Base-by-base conservation (phyloP, 2,329 filamentous ascomycete genomes). In the Aspergillus versicolor region DNA sequence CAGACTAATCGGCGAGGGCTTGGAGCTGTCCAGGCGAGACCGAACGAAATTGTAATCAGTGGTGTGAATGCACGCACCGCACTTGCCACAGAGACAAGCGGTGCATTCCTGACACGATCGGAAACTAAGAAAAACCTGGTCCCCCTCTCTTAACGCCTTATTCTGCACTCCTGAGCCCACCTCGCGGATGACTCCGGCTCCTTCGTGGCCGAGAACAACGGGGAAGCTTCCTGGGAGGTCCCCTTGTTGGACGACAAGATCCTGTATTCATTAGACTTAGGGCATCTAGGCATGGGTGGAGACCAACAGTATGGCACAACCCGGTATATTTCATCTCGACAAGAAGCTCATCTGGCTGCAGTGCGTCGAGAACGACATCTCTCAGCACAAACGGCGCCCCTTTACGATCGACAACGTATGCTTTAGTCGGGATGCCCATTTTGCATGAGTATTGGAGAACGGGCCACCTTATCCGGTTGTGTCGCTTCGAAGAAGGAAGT, bases 281-380 rank as follows among this genome's bases (percentile, higher is more conserved):
- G 13, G 21, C 19, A 19, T 19, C 19, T 19, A 42, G 5, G 4
- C 9, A 41, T 5, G 6, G 34, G 11, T 1, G 22, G 7, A 22
- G 30, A 52, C 63, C 34, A 59, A 70, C 68, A 21, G 66, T 70
- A 38, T 71, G 67, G 47, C 73, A 74, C 17, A 75, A 52, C 1
- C 73, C 72, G 0, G 71, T 71, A 24, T 68, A 70, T 55, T 69
- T 72, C 61, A 75, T 73, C 49, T 73, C 66, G 13, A 75, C 64
- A 2, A 75, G 59, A 1, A 73, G 66, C 58, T 75, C 72, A 49
- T 70, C 61, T 8, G 59, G 50, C 30, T 61, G 55, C 45, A 67
- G 61, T 60, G 66, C 63, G 54, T 70, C 64, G 19, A 71, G 46
- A 46, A 66, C 22, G 42, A 74, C 59, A 59, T 70, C 65, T 37